Base-by-base conservation (phyloP, 768 basidiomycete genomes). In the Xerocomellus amylosporus region DNA sequence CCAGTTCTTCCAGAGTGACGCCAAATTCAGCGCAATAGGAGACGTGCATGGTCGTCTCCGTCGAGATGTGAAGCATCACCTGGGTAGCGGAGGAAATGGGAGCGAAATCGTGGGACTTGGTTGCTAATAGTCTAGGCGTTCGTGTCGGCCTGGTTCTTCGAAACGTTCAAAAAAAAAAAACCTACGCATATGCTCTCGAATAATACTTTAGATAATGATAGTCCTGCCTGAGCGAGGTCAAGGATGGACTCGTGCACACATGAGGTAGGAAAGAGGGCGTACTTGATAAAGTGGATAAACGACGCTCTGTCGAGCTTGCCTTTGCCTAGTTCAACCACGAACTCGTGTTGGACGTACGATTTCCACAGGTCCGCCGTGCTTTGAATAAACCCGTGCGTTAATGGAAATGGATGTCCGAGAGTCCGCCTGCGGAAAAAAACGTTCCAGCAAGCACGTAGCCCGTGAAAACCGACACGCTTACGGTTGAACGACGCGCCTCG, bases 231-330 rank as follows among this genome's bases (percentile, higher is more conserved):
- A 2, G 9, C 1, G 0, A 22, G 15, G n/a, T 34, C 53, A 15
- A 55, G 34, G 10, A 40, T 12, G 19, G n/a, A 7, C 28, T 14
- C 8, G 15, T 10, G 1, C 22, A 14, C 3, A 38, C 5, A 22
- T 3, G 20, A 13, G 15, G 22, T 1, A 31, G 24, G 30, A 38
- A 43, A 26, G 15, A 5, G 17, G 7, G 59, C 83, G 46, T 53
- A 91, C 90, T 85, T 87, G 71, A 96, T 86, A 66, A 95, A 97
- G 64, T 93, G 85, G 14, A 88, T 63, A 68, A 96, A 98, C 20
- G 77, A 73, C n/a, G 81, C 75, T 37, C 70, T 73, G 0, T 82
- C 75, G 2, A 95, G 79, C 0, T 82, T 86, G 0, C 92, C 93
- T 47, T 77, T 71, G 1, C 88, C 93, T 0, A 97, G 77, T 46